Evolutionary conservation across 768 basidiomycete genomes (phyloP).

Genomic region (Russula emetica): DNA sequence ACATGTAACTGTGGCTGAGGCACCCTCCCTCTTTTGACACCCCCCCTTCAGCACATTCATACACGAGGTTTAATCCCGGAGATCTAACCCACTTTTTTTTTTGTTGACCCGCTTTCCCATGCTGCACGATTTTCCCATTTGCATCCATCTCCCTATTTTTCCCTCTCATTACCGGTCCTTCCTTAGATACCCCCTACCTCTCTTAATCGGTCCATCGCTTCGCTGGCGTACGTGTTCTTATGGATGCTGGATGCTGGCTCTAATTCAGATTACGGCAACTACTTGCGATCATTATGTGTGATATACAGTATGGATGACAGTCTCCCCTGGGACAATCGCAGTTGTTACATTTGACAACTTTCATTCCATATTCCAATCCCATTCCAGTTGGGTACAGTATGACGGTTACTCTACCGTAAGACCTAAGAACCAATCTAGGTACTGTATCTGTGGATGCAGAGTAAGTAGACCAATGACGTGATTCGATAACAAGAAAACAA

Average conservation of each 20-base stretch:
- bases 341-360: background rate
- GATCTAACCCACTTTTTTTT: slow-evolving; percentile 17
- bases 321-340: background rate
- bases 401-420: background rate
- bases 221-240: slow-evolving; percentile 16
- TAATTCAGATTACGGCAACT: slow-evolving; percentile 16
- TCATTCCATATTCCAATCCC: background rate
- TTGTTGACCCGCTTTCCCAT: background rate
- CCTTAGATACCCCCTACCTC: slow-evolving; percentile 23
- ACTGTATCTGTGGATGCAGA: background rate
- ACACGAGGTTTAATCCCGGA: slow-evolving; percentile 20
- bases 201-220: slow-evolving; percentile 19
- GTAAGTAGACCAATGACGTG: background rate
- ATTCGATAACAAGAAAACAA: background rate
- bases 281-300: background rate
- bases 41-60: background rate
- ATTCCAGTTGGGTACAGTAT: background rate
- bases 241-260: slow-evolving; percentile 23
- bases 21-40: background rate
- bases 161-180: slow-evolving; percentile 11
- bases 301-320: background rate
- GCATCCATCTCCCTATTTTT: background rate
- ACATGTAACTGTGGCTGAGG: slow-evolving; percentile 70
- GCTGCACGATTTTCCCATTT: slow-evolving; percentile 2
- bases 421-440: background rate